A percentile compares a stretch with the other conserved stretches of the same genome.
Evolutionary conservation across 495 filamentous ascomycete species (phyloP).

Genomic region (Aspergillus steynii): DNA sequence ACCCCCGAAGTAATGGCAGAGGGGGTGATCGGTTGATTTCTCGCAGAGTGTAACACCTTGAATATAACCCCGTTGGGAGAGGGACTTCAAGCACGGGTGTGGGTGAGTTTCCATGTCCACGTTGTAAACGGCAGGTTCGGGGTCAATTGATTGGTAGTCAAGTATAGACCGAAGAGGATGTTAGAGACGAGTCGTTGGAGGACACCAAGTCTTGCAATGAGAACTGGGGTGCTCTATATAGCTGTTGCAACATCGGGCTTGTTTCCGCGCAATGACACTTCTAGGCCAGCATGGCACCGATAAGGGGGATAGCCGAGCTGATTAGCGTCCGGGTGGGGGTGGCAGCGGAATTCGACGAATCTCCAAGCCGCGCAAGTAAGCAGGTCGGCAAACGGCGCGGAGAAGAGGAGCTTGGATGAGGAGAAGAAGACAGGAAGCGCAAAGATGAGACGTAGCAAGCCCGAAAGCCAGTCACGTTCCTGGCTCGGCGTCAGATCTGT

Average conservation of each 20-base stretch:
- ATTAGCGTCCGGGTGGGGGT: conserved; percentile 4
- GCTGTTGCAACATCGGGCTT: neutral
- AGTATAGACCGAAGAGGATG: neutral
- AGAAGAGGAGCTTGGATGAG: neutral
- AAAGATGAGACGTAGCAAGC: too few relatives aligned
- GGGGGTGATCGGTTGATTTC: conserved; percentile 17
- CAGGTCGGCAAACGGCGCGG: conserved; percentile 5
- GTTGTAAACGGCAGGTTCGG: neutral
- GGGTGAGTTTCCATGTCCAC: conserved; percentile 31
- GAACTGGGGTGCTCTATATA: neutral
- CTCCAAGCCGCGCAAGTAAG: neutral
- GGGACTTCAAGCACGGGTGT: conserved; percentile 28
- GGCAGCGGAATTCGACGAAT: too few relatives aligned
- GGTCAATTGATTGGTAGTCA: neutral
- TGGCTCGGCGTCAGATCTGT: conserved; percentile 14
- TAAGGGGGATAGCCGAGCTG: conserved; percentile 13
- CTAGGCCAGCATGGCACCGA: neutral
- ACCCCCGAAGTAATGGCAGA: conserved; percentile 46
- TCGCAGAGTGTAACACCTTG: conserved; percentile 36
- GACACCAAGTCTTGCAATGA: neutral
- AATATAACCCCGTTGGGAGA: conserved; percentile 37
- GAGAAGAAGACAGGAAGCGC: neutral
- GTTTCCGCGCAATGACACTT: conserved; percentile 2
- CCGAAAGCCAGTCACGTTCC: neutral
- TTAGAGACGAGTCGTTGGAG: neutral